phyloP scores from a whole-genome alignment of 2,329 filamentous ascomycete species.

The Dactylellina drechsleri region DNA sequence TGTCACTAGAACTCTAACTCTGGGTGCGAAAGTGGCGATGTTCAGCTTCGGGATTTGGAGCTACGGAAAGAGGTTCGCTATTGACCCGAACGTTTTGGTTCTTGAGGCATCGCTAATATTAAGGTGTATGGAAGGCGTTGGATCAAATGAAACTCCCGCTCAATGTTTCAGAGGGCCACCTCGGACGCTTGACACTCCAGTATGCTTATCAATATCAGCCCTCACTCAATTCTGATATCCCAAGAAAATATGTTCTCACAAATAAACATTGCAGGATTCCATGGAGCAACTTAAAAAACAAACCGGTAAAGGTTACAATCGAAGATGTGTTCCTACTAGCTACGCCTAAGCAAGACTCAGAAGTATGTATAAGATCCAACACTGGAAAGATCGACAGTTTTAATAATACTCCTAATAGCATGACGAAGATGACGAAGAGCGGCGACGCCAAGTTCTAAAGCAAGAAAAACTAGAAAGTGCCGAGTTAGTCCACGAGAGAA shows the following conservation, averaged over 20 bases:
- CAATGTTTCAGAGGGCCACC: slow-evolving; percentile 94
- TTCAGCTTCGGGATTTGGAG: slow-evolving; percentile 91
- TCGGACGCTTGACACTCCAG: slow-evolving; percentile 84
- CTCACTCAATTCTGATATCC: background rate
- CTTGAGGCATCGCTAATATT: background rate
- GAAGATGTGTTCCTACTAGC: slow-evolving; percentile 97
- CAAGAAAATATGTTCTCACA: background rate
- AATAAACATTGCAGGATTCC: slow-evolving; percentile 72
- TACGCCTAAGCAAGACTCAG: slow-evolving; percentile 92
- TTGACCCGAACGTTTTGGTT: background rate
- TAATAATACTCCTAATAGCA: slow-evolving; percentile 65
- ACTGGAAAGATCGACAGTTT: background rate
- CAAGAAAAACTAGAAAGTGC: slow-evolving; percentile 98
- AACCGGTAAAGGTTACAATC: slow-evolving; percentile 92
- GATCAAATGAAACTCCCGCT: slow-evolving; percentile 96
- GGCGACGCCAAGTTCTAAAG: slow-evolving; percentile 87
- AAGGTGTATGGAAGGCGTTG: slow-evolving; percentile 72
- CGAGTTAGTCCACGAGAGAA: slow-evolving; percentile 90
- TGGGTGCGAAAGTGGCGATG: slow-evolving; percentile 74
- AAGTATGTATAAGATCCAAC: slow-evolving; percentile 60
- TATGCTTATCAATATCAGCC: slow-evolving; percentile 31
- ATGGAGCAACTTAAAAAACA: slow-evolving; percentile 95
- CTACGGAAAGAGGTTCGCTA: slow-evolving; percentile 72
- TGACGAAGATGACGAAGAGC: slow-evolving; percentile 89
- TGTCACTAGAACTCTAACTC: slow-evolving; percentile 10